These are phyloP conservation scores for Cucurbitaria berberidis DNA, from an alignment of 2,329 filamentous ascomycete species.

Conservation along the genomic window DNA sequence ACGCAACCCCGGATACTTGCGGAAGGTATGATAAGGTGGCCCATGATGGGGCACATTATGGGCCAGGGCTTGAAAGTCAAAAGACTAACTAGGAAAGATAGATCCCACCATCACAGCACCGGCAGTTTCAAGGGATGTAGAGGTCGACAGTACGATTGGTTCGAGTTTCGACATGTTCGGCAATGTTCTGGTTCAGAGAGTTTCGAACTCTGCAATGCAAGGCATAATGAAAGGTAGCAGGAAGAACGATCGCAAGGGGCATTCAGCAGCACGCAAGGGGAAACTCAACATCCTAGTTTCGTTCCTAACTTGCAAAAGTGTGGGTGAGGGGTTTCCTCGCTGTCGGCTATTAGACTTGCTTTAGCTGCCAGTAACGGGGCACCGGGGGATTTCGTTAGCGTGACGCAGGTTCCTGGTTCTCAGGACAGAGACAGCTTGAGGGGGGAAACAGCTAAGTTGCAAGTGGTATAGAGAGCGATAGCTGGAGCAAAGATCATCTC, in stretches of 20 bases:
- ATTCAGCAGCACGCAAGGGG: neutral
- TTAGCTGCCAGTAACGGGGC: neutral
- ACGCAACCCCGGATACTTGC: neutral
- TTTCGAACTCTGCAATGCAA: neutral
- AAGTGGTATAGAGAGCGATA: no score
- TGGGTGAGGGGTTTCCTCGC: neutral
- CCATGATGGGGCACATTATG: no score
- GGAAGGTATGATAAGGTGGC: neutral
- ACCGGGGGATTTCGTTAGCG: neutral
- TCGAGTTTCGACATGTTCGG: neutral
- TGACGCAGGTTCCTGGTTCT: no score
- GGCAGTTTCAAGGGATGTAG: neutral
- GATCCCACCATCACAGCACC: neutral
- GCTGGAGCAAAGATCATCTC: no score
- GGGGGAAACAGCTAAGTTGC: no score
- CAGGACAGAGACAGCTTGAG: neutral
- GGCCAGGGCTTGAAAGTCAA: neutral
- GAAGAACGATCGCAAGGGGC: neutral
- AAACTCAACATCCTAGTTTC: neutral
- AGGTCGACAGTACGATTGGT: neutral
- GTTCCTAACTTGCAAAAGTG: neutral
- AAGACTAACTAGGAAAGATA: neutral
- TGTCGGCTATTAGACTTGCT: neutral
- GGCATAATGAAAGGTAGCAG: neutral
- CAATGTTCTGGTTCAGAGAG: neutral